Conservation (phyloP, 176 grass and related monocot genomes). For the Oryza nivara region DNA sequence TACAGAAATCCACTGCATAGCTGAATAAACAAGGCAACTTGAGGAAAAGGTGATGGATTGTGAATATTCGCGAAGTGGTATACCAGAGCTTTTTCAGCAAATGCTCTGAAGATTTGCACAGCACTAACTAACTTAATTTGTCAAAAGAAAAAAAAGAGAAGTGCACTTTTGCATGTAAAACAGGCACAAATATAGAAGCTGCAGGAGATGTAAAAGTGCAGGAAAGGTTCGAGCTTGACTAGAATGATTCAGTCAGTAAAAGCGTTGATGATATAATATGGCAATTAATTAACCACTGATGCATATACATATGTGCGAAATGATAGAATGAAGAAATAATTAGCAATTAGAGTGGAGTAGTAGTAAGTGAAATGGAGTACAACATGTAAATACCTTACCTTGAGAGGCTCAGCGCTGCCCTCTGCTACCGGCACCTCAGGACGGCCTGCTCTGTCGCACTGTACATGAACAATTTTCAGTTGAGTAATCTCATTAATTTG, state of each 20-base stretch:
- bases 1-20: neutral
- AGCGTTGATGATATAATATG: no score
- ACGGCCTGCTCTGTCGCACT: slow-evolving; percentile 86
- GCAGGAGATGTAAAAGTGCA: neutral
- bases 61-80: neutral
- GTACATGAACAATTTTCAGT: slow-evolving; percentile 26
- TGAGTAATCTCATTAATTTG: neutral
- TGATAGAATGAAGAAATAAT: no score
- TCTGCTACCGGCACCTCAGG: slow-evolving; percentile 71
- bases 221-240: neutral
- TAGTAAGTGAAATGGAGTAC: neutral
- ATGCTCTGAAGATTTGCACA: neutral
- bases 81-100: neutral
- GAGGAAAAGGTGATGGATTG: neutral
- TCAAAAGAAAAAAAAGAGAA: no score
- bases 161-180: neutral
- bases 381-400: slow-evolving; percentile 29
- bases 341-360: no score
- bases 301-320: no score
- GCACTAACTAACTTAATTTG: neutral
- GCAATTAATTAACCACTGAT: no score
- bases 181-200: neutral
- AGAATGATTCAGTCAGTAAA: neutral
- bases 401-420: slow-evolving; percentile 73
- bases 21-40: neutral